Base-by-base conservation (phyloP, 345 rosid genomes). In the Hibiscus trionum region DNA sequence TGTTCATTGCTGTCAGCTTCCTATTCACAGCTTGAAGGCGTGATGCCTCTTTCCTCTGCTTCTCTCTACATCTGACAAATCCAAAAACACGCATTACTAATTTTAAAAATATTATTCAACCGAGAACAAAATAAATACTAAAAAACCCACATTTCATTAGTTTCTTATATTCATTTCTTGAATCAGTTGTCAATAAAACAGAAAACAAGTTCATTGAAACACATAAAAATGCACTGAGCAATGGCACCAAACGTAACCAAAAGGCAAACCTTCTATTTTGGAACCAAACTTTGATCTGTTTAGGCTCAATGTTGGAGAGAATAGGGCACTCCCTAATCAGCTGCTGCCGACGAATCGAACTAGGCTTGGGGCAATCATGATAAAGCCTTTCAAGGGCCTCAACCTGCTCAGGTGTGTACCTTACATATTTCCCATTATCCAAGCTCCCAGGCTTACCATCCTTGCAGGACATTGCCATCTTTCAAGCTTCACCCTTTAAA, bases 251-350 rank as follows among this genome's bases (percentile, higher is more conserved):
- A 67, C 24, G 46, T 65, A 73, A 21, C 16, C 68, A 72, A 24
- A 5, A 33, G 52, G 9, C 33, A 56, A 80, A 96, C 99, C 98
- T 96, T 81, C 99, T 84, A 83, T 96, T 96, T 72, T 96, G 99
- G 86, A 96, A 96, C 99, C 99, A 96, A 35, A 96, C 99, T 88
- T 96, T 96, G 85, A 96, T 96, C 82, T 96, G 99, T 77, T 93
- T 96, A 3, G 97, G 98, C 82, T 96, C 99, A 68, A 96, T 93
- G 85, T 96, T 82, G 52, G 97, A 96, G 87, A 96, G 99, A 80
- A 96, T 96, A 9, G 98, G 98, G 80, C 99, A 96, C 82, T 96
- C 99, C 77, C 97, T 85, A 46, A 96, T 96, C 75, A 96, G 74
- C 87, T 96, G 99, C 71, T 96, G 99, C 73, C 98, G 96, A 73